Conservation (phyloP, 2,329 filamentous ascomycete species). For the Coniochaeta sp. region DNA sequence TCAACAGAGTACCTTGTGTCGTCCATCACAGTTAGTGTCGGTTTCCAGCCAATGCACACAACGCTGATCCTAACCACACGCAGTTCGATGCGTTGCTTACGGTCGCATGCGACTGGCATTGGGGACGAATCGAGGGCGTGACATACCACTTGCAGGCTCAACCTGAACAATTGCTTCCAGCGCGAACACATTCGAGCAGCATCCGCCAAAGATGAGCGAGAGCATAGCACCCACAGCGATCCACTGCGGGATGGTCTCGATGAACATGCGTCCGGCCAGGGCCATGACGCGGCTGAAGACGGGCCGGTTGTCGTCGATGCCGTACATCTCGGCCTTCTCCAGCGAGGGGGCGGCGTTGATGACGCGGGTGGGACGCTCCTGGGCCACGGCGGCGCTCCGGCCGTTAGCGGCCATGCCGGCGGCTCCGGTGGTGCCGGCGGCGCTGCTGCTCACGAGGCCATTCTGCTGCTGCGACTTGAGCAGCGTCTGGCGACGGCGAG, state of each 20-base stretch:
- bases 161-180: constrained; percentile 93
- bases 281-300: constrained; percentile 42
- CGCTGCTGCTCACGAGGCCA: constrained; percentile 17
- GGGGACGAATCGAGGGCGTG: neutral
- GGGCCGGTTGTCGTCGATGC: constrained; percentile 44
- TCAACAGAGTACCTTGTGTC: constrained; percentile 68
- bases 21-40: neutral
- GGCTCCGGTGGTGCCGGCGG: constrained; percentile 12
- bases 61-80: neutral
- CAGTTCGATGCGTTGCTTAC: neutral
- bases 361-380: constrained; percentile 31
- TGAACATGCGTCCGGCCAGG: constrained; percentile 43
- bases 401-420: constrained; percentile 16
- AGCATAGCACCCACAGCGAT: constrained; percentile 62
- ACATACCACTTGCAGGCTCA: constrained; percentile 72
- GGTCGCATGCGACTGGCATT: neutral
- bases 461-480: constrained; percentile 18
- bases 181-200: constrained; percentile 69
- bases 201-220: constrained; percentile 82
- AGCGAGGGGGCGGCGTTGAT: constrained; percentile 47
- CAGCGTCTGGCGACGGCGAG: constrained; percentile 18
- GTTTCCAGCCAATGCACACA: neutral
- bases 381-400: constrained; percentile 12
- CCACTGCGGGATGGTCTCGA: constrained; percentile 55
- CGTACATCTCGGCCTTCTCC: constrained; percentile 47